phyloP scores from a whole-genome alignment of 805 yeast genomes.

The Candida awuae region DNA sequence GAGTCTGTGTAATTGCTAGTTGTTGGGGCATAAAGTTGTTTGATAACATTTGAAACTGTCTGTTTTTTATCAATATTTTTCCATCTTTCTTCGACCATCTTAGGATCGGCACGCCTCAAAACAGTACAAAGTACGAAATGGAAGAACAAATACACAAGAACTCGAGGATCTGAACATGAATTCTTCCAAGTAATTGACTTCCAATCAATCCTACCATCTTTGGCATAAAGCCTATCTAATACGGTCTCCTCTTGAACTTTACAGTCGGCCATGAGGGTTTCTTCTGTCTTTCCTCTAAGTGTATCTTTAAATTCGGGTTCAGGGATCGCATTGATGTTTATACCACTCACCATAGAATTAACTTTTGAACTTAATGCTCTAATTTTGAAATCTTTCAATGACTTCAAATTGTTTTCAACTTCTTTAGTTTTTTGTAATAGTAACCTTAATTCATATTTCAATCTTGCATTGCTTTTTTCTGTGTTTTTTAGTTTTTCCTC shows the following conservation, averaged over 20 bases:
- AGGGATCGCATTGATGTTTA: not conserved
- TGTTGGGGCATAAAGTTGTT: slow-evolving; percentile 15
- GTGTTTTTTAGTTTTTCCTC: slow-evolving; percentile 39
- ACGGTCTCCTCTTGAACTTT: not conserved
- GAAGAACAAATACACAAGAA: slow-evolving; percentile 18
- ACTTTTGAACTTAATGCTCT: slow-evolving; percentile 17
- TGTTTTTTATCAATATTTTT: slow-evolving; percentile 23
- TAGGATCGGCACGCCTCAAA: slow-evolving; percentile 12
- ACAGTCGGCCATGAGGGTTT: not conserved
- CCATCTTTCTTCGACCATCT: slow-evolving; percentile 25
- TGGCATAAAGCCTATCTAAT: slow-evolving; percentile 4
- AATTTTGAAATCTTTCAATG: slow-evolving; percentile 32
- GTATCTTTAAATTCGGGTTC: not conserved
- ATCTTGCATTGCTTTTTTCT: slow-evolving; percentile 47
- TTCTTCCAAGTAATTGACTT: slow-evolving; percentile 5
- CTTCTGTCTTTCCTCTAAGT: not conserved
- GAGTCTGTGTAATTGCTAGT: not conserved
- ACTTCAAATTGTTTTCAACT: slow-evolving; percentile 46
- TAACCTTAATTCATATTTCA: slow-evolving; percentile 58
- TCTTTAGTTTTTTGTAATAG: slow-evolving; percentile 56
- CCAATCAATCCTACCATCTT: slow-evolving; percentile 11
- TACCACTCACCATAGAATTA: slow-evolving; percentile 1
- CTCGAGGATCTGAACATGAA: slow-evolving; percentile 17
- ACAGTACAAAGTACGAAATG: slow-evolving; percentile 14
- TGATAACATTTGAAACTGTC: slow-evolving; percentile 20